Conservation (phyloP, 768 basidiomycete genomes). For the Leccinum subgranulosum region DNA sequence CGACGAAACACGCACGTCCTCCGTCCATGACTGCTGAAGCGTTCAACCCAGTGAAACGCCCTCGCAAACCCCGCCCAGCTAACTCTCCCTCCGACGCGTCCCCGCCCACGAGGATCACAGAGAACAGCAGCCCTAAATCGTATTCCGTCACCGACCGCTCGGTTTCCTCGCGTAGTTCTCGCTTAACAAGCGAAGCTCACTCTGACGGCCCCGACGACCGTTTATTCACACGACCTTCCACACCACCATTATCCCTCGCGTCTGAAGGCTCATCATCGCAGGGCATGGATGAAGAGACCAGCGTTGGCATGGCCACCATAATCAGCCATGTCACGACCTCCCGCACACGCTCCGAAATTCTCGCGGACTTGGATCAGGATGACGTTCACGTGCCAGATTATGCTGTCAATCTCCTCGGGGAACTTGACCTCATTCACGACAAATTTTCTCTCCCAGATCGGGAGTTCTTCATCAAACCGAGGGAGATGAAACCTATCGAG, state of each 20-base stretch:
- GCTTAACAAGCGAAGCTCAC: conserved; percentile 17
- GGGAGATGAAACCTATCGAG: conserved; percentile 29
- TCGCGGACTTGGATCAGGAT: conserved; percentile 33
- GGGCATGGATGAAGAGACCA: conserved; percentile 13
- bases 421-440: conserved; percentile 38
- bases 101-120: conserved; percentile 18
- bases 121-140: conserved; percentile 6
- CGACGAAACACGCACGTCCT: conserved; percentile 25
- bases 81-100: conserved; percentile 15
- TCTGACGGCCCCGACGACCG: conserved; percentile 23
- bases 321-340: conserved; percentile 28
- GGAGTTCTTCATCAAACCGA: conserved; percentile 28
- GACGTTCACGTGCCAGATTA: conserved; percentile 42
- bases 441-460: conserved; percentile 32
- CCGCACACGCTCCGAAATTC: conserved; percentile 37
- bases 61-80: conserved; percentile 22
- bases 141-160: conserved; percentile 19
- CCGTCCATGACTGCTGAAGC: conserved; percentile 25
- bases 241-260: conserved; percentile 28
- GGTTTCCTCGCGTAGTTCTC: conserved; percentile 21
- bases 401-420: conserved; percentile 42
- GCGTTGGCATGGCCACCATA: conserved; percentile 36
- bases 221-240: conserved; percentile 26
- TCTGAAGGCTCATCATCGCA: conserved; percentile 24
- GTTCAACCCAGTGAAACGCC: conserved; percentile 29